Evolutionary conservation across 1,284 basidiomycete genomes (phyloP), one percentile per base, ranked within the genome.

Genomic region (Trametes sp.): DNA sequence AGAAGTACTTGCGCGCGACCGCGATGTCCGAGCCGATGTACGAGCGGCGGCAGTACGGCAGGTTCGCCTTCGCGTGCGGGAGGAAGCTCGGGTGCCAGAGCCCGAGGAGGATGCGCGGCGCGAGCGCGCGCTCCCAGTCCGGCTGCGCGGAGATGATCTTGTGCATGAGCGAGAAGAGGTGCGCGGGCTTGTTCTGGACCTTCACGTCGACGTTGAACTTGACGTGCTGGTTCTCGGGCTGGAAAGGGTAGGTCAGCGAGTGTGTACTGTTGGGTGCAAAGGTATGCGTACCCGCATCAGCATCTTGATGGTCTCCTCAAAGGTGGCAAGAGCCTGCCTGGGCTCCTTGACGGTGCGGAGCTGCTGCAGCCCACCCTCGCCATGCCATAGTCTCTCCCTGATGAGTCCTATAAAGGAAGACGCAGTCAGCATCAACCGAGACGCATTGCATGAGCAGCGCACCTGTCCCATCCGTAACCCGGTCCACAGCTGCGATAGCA

Each of bases 161-260:
- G 78, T 93, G 85, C 88, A 99, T 96, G 51, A 98, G 83, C 23
- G 80, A 77, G 80, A 99, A 99, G 49, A 99, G 85, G 44, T 87
- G 87, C 55, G 88, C 89, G 0, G 98, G 96, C 72, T 97, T 88
- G 75, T 98, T 98, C 73, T 95, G 90, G 41, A 93, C 88, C 79
- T 99, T 98, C 75, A 97, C 93, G 75, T 98, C 96, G 63, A 98
- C 87, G 76, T 98, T 95, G 74, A 98, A 92, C 71, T 89, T 89
- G 74, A 95, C 91, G 70, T 96, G 92, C 21, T 78, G 82, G 77
- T 96, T 95, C 76, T 93, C 92, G 24, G 92, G 90, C 93, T 95
- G 63, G 23, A 52, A 11, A 26, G 16, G 1, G n/a, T n/a, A n/a
- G 7, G 54, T 29, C 45, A 64, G 51, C 35, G 46, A 21, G n/a